phyloP scores from a whole-genome alignment of 1,139 yeast genomes.

The Saccharomyces hybrid region DNA sequence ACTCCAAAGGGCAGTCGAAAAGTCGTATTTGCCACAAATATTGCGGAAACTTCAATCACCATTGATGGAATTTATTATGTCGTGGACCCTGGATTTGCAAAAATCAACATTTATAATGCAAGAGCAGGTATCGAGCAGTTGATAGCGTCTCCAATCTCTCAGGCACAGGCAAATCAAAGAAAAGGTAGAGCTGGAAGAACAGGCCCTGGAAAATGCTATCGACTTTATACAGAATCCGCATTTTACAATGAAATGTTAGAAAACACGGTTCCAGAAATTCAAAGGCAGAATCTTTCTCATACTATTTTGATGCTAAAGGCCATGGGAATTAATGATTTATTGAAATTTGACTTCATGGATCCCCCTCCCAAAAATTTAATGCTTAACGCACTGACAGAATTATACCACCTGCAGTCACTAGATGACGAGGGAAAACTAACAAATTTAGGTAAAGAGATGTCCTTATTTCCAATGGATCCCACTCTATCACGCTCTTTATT shows the following conservation, averaged over 20 bases:
- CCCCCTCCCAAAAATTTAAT: slow-evolving; percentile 78
- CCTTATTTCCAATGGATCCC: slow-evolving; percentile 95
- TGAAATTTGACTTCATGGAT: slow-evolving; percentile 87
- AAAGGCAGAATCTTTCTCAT: slow-evolving; percentile 77
- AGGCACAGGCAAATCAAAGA: slow-evolving; percentile 92
- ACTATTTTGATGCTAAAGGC: slow-evolving; percentile 88
- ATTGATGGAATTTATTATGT: slow-evolving; percentile 88
- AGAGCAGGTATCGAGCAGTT: slow-evolving; percentile 85
- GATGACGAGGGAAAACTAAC: slow-evolving; percentile 72
- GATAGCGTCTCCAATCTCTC: slow-evolving; percentile 78
- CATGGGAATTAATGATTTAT: slow-evolving; percentile 82
- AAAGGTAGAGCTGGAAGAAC: slow-evolving; percentile 98
- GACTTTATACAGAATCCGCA: slow-evolving; percentile 84
- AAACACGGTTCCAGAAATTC: slow-evolving; percentile 85
- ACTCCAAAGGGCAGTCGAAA: slow-evolving; percentile 75
- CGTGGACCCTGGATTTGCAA: slow-evolving; percentile 88
- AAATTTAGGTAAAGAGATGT: slow-evolving; percentile 69
- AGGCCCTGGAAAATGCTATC: slow-evolving; percentile 91
- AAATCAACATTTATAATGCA: slow-evolving; percentile 77
- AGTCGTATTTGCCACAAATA: slow-evolving; percentile 89
- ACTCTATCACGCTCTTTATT: slow-evolving; percentile 75
- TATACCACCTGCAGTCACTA: slow-evolving; percentile 74
- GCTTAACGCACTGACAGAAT: slow-evolving; percentile 72
- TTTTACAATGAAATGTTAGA: slow-evolving; percentile 80
- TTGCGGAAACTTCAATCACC: slow-evolving; percentile 95